Conservation (phyloP, 2,329 filamentous ascomycete genomes). For the Neonectria neomacrospora region DNA sequence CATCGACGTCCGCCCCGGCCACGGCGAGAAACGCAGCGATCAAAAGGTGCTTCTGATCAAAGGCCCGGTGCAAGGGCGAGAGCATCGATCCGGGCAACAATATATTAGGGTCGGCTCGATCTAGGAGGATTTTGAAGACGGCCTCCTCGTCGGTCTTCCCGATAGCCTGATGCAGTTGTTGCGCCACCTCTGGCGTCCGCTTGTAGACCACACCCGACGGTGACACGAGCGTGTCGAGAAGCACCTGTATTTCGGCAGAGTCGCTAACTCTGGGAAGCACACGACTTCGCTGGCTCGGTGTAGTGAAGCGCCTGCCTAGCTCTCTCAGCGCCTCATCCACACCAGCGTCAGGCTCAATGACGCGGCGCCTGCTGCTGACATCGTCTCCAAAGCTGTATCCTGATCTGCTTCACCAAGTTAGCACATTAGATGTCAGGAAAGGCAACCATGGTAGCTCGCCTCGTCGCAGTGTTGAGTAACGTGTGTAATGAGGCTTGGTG, state of each 20-base stretch:
- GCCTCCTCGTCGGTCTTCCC: conserved; percentile 40
- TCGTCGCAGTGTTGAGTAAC: conserved; percentile 43
- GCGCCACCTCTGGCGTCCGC: conserved; percentile 35
- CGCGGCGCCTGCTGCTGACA: conserved; percentile 38
- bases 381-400: conserved; percentile 38
- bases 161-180: conserved; percentile 41
- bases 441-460: conserved; percentile 18
- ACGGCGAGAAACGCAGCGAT: conserved; percentile 45
- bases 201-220: conserved; percentile 37
- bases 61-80: conserved; percentile 43
- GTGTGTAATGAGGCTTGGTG: conserved; percentile 45
- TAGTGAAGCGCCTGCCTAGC: conserved; percentile 39
- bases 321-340: conserved; percentile 42
- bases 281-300: conserved; percentile 37
- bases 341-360: conserved; percentile 42
- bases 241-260: conserved; percentile 44
- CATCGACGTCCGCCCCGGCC: conserved; percentile 43
- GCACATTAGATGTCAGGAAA: not conserved
- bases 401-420: conserved; percentile 30
- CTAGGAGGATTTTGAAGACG: conserved; percentile 41
- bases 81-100: conserved; percentile 42
- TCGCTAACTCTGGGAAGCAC: conserved; percentile 44
- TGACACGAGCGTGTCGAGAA: conserved; percentile 43
- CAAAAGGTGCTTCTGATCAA: conserved; percentile 41
- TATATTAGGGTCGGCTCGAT: conserved; percentile 43